A percentile compares a stretch with the other conserved stretches of the same genome.
Evolutionary conservation across 805 yeast genomes (phyloP).

Genomic region (Lipomyces lipofer): DNA sequence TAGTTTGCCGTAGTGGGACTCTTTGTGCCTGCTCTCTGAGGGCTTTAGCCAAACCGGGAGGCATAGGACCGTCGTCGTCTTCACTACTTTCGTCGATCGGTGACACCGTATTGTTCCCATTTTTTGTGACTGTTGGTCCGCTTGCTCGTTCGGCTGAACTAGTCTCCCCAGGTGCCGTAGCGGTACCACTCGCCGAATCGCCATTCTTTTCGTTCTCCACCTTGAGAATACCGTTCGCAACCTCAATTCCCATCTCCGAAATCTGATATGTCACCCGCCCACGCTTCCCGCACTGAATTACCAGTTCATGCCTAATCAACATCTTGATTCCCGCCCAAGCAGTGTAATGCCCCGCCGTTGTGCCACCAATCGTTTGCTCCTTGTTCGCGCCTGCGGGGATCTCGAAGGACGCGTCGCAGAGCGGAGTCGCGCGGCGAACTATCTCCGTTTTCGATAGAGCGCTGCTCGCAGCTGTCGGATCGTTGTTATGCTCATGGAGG

Average conservation of each 20-base stretch:
- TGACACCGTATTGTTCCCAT: not conserved
- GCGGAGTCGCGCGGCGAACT: slow-evolving; percentile 47
- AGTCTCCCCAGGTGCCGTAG: not conserved
- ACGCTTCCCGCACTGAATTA: slow-evolving; percentile 15
- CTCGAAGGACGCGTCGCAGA: slow-evolving; percentile 34
- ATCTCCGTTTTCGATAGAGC: slow-evolving; percentile 70
- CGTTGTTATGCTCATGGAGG: slow-evolving; percentile 43
- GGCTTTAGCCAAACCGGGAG: not conserved
- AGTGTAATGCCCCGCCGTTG: slow-evolving; percentile 53
- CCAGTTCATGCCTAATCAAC: slow-evolving; percentile 42
- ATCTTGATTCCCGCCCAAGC: slow-evolving; percentile 76
- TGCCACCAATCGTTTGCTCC: slow-evolving; percentile 21
- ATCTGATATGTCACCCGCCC: slow-evolving; percentile 57
- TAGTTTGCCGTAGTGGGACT: not conserved
- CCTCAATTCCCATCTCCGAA: slow-evolving; percentile 61
- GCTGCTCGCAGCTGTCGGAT: slow-evolving; percentile 36
- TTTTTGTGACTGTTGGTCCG: not conserved
- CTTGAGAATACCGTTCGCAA: slow-evolving; percentile 55
- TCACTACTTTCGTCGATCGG: not conserved
- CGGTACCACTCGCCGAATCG: not conserved
- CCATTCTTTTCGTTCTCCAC: not conserved
- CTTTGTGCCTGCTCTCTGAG: not conserved
- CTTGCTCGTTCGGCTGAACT: not conserved
- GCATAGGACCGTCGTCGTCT: not conserved
- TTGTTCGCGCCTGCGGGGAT: slow-evolving; percentile 10